A percentile compares a stretch with the other conserved stretches of the same genome.
Conservation (phyloP, 805 yeast genomes). For the Candida oleophila region DNA sequence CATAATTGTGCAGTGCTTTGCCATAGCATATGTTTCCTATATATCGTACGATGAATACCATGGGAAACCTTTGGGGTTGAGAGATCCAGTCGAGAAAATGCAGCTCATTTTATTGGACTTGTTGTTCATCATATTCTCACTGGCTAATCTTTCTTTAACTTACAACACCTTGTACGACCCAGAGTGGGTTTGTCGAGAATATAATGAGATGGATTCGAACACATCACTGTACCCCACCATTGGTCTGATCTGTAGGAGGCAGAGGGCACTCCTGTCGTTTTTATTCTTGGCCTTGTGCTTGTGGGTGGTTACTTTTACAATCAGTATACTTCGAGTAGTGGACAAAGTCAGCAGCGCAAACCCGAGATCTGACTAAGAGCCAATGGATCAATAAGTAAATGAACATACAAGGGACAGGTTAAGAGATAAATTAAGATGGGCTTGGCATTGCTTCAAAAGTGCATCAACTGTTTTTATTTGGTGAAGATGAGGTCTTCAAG, state of each 20-base stretch:
- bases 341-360: slow-evolving; percentile 46
- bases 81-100: slow-evolving; percentile 83
- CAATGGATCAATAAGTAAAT: not conserved
- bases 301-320: slow-evolving; percentile 85
- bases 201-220: slow-evolving; percentile 11
- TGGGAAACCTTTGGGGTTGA: slow-evolving; percentile 87
- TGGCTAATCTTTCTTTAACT: slow-evolving; percentile 84
- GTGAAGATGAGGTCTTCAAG: too few species aligned
- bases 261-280: slow-evolving; percentile 75
- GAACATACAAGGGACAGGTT: too few species aligned
- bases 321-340: slow-evolving; percentile 81
- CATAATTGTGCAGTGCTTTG: slow-evolving; percentile 75
- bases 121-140: slow-evolving; percentile 80
- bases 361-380: slow-evolving; percentile 9
- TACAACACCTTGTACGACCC: slow-evolving; percentile 79
- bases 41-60: slow-evolving; percentile 89
- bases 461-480: too few species aligned
- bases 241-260: slow-evolving; percentile 69
- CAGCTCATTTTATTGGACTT: slow-evolving; percentile 79
- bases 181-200: slow-evolving; percentile 66
- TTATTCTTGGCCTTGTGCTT: slow-evolving; percentile 69
- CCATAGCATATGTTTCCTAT: slow-evolving; percentile 72
- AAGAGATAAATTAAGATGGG: too few species aligned
- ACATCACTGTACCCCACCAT: slow-evolving; percentile 25
- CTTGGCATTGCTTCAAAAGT: too few species aligned